Conservation (phyloP, 768 basidiomycete species). For the Boletus subcaerulescens region DNA sequence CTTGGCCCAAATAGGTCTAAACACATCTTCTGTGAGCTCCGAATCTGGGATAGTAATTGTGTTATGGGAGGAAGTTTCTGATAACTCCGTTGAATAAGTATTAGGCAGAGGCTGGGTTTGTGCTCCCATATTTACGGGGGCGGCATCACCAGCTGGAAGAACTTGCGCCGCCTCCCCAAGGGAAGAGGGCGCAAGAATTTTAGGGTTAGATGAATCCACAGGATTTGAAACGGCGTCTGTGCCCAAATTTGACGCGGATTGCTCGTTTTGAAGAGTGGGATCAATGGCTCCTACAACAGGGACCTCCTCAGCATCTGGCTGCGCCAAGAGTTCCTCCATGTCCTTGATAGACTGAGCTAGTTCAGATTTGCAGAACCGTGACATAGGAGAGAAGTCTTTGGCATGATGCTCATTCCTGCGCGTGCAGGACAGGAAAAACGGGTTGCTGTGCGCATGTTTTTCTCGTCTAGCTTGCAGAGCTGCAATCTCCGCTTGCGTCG, state of each 20-base stretch:
- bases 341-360: constrained; percentile 60
- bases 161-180: constrained; percentile 9
- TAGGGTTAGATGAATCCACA: constrained; percentile 6
- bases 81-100: constrained; percentile 9
- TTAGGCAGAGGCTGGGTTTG: constrained; percentile 7
- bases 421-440: constrained; percentile 72
- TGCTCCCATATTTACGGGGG: background rate
- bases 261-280: constrained; percentile 24
- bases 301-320: constrained; percentile 29
- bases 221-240: constrained; percentile 2
- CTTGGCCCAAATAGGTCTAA: constrained; percentile 65
- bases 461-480: constrained; percentile 53
- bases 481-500: constrained; percentile 46
- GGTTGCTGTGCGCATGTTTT: constrained; percentile 60
- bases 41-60: constrained; percentile 46
- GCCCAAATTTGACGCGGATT: background rate
- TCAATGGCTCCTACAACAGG: constrained; percentile 28
- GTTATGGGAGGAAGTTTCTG: constrained; percentile 43
- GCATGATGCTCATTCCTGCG: constrained; percentile 67
- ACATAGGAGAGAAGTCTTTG: constrained; percentile 74
- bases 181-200: background rate
- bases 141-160: constrained; percentile 4
- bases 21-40: constrained; percentile 55
- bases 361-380: constrained; percentile 66
- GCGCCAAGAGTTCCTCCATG: constrained; percentile 57